Evolutionary conservation across 1,139 yeast species (phyloP).

Genomic region (Protomyces macrosporus): DNA sequence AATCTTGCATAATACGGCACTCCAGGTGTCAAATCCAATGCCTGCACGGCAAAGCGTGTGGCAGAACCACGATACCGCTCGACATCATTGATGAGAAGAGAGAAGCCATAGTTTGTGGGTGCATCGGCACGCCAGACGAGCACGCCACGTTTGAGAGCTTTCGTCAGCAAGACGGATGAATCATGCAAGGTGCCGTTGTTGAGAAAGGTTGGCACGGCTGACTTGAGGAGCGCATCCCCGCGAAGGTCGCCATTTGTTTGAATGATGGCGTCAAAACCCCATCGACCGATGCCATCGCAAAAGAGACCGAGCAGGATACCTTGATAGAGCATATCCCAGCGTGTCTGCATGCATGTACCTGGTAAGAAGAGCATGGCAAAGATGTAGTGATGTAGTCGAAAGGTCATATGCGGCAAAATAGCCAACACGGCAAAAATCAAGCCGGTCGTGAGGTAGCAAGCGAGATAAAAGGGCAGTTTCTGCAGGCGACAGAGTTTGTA

Average conservation of each 20-base stretch:
- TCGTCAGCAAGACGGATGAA: constrained; percentile 9
- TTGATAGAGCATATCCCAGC: constrained; percentile 70
- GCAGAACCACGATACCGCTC: constrained; percentile 59
- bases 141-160: background rate
- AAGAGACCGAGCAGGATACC: constrained; percentile 78
- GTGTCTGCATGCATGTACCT: constrained; percentile 61
- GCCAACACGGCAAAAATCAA: constrained; percentile 47
- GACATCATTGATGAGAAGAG: constrained; percentile 71
- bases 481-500: constrained; percentile 68
- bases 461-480: constrained; percentile 53
- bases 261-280: constrained; percentile 89
- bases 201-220: constrained; percentile 31
- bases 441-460: constrained; percentile 50
- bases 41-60: constrained; percentile 30
- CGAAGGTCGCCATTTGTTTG: constrained; percentile 66
- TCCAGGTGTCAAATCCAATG: background rate
- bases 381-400: constrained; percentile 85
- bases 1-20: constrained; percentile 27
- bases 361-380: constrained; percentile 73
- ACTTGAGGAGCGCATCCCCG: constrained; percentile 56
- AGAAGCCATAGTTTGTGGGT: constrained; percentile 33
- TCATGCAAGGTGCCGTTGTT: constrained; percentile 28
- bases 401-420: constrained; percentile 60
- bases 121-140: constrained; percentile 43
- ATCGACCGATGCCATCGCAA: constrained; percentile 77